These are phyloP conservation scores for Boletus eberwhitei DNA, from an alignment of 768 basidiomycete genomes.

Conservation along the genomic window DNA sequence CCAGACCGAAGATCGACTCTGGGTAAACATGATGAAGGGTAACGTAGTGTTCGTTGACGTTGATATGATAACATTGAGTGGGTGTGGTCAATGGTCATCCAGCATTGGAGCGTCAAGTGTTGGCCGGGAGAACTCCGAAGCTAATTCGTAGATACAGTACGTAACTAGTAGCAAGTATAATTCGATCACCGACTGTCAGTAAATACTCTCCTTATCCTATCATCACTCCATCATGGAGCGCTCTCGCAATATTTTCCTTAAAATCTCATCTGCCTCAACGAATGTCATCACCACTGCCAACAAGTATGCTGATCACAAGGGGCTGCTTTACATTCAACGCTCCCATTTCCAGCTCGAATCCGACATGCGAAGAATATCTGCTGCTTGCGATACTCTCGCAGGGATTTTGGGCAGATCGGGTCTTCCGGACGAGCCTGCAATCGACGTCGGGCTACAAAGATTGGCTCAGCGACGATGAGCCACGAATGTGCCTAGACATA, in stretches of 20 bases:
- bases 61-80: too few species aligned
- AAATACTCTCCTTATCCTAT: too few species aligned
- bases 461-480: neutral
- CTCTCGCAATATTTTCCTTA: neutral
- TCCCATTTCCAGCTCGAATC: neutral
- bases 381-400: neutral
- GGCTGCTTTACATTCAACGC: neutral
- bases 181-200: too few species aligned
- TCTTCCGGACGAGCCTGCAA: neutral
- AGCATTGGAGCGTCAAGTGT: too few species aligned
- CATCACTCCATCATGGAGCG: neutral
- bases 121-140: too few species aligned
- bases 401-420: neutral
- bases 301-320: neutral
- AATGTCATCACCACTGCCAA: neutral
- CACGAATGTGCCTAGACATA: neutral
- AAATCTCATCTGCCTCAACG: neutral
- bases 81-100: too few species aligned
- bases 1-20: too few species aligned
- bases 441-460: neutral
- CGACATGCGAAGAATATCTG: neutral
- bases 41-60: too few species aligned
- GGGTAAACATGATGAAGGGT: too few species aligned
- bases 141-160: too few species aligned
- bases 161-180: too few species aligned